phyloP scores from a whole-genome alignment of 495 filamentous ascomycete species.

The Penicillium steckii region DNA sequence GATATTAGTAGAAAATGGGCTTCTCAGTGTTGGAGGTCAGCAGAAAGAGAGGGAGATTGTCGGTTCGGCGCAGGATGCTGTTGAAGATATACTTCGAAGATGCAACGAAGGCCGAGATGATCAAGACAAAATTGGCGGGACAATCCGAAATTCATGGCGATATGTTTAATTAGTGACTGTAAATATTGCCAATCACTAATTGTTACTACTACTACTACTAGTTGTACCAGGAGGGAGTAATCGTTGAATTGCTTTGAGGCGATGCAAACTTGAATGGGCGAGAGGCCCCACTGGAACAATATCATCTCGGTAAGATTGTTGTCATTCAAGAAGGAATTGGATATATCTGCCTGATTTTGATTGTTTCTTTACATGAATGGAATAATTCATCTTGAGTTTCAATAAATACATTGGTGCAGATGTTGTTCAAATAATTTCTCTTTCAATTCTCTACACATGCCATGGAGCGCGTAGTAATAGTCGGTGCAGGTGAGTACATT shows the following conservation, averaged over 20 bases:
- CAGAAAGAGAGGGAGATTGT: slow-evolving; percentile 17
- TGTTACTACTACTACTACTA: neutral
- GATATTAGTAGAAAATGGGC: slow-evolving; percentile 29
- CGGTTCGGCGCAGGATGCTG: slow-evolving; percentile 7
- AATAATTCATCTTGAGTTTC: too few relatives aligned
- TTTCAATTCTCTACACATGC: too few relatives aligned
- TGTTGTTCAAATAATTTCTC: neutral
- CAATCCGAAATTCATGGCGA: slow-evolving; percentile 2
- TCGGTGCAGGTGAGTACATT: slow-evolving; percentile 17
- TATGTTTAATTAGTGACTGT: slow-evolving; percentile 5
- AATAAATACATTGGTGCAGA: too few relatives aligned
- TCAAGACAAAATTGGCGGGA: slow-evolving; percentile 8
- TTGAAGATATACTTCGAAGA: slow-evolving; percentile 11
- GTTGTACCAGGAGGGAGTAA: neutral
- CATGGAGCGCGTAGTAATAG: slow-evolving; percentile 23
- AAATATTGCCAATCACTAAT: neutral
- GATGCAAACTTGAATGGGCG: too few relatives aligned
- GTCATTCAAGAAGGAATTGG: neutral
- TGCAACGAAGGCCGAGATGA: slow-evolving; percentile 12
- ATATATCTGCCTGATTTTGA: too few relatives aligned
- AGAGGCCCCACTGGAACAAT: slow-evolving; percentile 19
- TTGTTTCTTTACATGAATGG: too few relatives aligned
- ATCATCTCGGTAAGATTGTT: slow-evolving; percentile 9
- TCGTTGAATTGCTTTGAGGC: too few relatives aligned
- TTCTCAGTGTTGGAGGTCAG: slow-evolving; percentile 16